Evolutionary conservation across 2,329 filamentous ascomycete genomes (phyloP).

Genomic region (Colletotrichum brevisporum): DNA sequence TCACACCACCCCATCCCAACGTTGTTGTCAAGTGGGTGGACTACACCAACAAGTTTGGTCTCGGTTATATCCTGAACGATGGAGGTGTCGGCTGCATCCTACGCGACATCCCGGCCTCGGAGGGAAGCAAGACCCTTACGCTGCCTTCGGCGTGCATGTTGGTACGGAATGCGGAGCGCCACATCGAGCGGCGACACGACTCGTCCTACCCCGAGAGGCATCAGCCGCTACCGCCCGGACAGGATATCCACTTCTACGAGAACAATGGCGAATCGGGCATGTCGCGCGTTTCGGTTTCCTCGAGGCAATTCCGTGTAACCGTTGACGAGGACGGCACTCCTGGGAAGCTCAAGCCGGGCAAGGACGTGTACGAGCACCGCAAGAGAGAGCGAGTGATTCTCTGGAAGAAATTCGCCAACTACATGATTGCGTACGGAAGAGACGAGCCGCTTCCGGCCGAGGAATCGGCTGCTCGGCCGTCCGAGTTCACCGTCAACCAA

Average conservation of each 20-base stretch:
- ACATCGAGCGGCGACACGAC: constrained; percentile 75
- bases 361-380: constrained; percentile 74
- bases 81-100: constrained; percentile 83
- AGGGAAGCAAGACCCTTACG: constrained; percentile 63
- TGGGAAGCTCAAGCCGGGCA: constrained; percentile 73
- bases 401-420: constrained; percentile 82
- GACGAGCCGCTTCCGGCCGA: constrained; percentile 73
- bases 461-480: constrained; percentile 58
- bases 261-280: constrained; percentile 77
- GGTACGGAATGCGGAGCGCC: constrained; percentile 78
- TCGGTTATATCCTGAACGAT: constrained; percentile 87
- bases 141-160: constrained; percentile 80
- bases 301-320: constrained; percentile 71
- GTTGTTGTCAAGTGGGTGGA: constrained; percentile 88
- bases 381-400: constrained; percentile 76
- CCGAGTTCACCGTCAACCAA: constrained; percentile 32
- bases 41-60: constrained; percentile 88
- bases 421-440: constrained; percentile 80
- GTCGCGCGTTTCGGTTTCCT: constrained; percentile 73
- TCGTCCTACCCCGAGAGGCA: constrained; percentile 68
- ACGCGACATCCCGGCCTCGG: constrained; percentile 67
- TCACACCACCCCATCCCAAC: constrained; percentile 69
- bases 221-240: constrained; percentile 75
- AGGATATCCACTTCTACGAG: constrained; percentile 81
- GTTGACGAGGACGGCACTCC: constrained; percentile 71